Base-by-base conservation (phyloP, 768 basidiomycete species). In the Rhizopogon rudus region DNA sequence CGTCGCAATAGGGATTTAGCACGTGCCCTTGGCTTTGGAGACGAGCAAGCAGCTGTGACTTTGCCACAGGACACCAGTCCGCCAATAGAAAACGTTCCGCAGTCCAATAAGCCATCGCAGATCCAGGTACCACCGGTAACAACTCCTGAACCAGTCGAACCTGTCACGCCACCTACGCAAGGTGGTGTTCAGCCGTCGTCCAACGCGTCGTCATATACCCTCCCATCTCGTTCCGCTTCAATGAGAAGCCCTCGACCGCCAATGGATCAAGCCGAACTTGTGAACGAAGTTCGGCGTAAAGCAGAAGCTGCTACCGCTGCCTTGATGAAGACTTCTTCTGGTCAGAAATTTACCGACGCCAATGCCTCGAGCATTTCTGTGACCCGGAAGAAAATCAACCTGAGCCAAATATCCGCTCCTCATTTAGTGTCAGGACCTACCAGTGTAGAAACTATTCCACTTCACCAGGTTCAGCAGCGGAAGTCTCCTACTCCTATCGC, bases 1-100 rank as follows among this genome's bases (percentile, higher is more conserved):
- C 82, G 83, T 54, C 78, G 84, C 52, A 85, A 87, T 59, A 76
- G 86, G 60, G 87, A 88, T 63, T 77, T 93, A n/a, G 86, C 89
- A 2, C 84, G 86, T 54, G 85, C 83, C 16, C 71, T 93, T 41
- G 68, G 68, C 14, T 91, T 92, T 61, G 88, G 87, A 16, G 68
- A 64, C 16, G 77, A 79, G 53, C 75, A 73, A 28, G 48, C 14
- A 33, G 25, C 14, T 49, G 22, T 25, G 8, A 5, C 6, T 16
- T 10, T 33, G 16, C 48, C 48, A 9, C 63, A 65, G 33, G 63
- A 69, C 37, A 44, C 53, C 14, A 60, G 25, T 22, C 58, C 67
- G 35, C 20, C 48, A 16, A 22, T 37, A 10, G 48, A 37, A 37
- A 37, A 66, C 14, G 59, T 58, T 17, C 61, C 69, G 40, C 59